phyloP scores from a whole-genome alignment of 129 eudicot species.

The Lonicera japonica region DNA sequence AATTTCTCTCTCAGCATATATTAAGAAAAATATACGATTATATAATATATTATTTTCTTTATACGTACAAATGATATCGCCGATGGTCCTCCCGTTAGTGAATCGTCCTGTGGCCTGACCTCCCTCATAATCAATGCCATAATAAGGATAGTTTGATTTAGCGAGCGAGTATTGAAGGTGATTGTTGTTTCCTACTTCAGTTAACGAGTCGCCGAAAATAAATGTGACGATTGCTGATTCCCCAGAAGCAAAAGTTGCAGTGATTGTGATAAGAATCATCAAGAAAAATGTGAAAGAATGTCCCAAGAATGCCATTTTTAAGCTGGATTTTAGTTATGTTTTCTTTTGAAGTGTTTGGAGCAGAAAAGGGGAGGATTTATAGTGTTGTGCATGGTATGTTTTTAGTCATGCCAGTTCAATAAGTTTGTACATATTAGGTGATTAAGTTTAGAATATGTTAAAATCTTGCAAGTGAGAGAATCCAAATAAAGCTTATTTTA shows the following conservation, averaged over 20 bases:
- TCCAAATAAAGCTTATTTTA: background rate
- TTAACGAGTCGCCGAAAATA: slow-evolving; percentile 79
- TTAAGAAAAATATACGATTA: background rate
- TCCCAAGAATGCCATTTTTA: slow-evolving; percentile 8
- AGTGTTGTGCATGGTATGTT: slow-evolving; percentile 2
- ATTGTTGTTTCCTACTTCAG: slow-evolving; percentile 95
- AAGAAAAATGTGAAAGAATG: slow-evolving; percentile 6
- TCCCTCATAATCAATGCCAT: slow-evolving; percentile 57
- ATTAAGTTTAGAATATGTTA: slow-evolving; percentile 9
- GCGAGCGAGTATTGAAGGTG: slow-evolving; percentile 65
- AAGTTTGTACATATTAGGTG: slow-evolving; percentile 33
- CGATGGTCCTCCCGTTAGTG: slow-evolving; percentile 89
- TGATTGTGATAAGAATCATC: slow-evolving; percentile 1
- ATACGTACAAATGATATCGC: slow-evolving; percentile 66
- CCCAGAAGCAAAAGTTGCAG: background rate
- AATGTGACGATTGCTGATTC: slow-evolving; percentile 46
- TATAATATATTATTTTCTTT: background rate
- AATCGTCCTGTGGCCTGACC: slow-evolving; percentile 77
- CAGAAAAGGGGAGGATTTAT: slow-evolving; percentile 10
- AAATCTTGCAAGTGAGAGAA: background rate
- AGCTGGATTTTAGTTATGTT: background rate
- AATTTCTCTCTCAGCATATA: background rate
- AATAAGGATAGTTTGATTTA: slow-evolving; percentile 61
- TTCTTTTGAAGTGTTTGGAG: slow-evolving; percentile 4
- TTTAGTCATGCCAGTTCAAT: slow-evolving; percentile 24